These are phyloP conservation scores for Hippophae gyantsensis DNA, from an alignment of 306 rosid species.

Conservation along the genomic window DNA sequence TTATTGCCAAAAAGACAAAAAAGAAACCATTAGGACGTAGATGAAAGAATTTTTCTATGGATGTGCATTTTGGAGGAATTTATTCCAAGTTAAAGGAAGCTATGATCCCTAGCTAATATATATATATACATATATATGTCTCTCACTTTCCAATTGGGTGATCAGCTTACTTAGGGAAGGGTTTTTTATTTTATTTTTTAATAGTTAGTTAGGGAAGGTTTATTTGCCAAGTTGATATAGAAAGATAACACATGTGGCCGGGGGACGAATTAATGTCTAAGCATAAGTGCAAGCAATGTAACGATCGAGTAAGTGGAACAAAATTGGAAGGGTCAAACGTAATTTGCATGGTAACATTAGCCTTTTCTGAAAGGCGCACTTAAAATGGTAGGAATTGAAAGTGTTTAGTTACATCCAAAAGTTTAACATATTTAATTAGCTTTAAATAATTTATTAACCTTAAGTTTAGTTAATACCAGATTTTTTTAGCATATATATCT, in stretches of 20 bases:
- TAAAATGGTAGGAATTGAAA: too few species aligned
- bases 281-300: neutral
- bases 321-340: too few species aligned
- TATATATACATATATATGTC: neutral
- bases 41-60: constrained; percentile 29
- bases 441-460: too few species aligned
- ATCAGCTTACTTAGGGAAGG: constrained; percentile 39
- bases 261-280: constrained; percentile 1
- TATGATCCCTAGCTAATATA: neutral
- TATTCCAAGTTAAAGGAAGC: constrained; percentile 28
- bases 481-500: too few species aligned
- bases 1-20: constrained; percentile 43
- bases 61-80: constrained; percentile 42
- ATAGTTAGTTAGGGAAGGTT: neutral
- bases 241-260: neutral
- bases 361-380: too few species aligned
- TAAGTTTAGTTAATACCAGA: too few species aligned
- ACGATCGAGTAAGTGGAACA: neutral
- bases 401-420: too few species aligned
- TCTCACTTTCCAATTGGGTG: constrained; percentile 11
- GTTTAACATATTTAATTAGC: too few species aligned
- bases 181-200: too few species aligned
- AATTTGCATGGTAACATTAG: neutral
- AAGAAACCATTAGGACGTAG: constrained; percentile 22
- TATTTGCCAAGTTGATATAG: constrained; percentile 23